Conservation (phyloP, 176 grass and related monocot species). For the Carex myosuroides region DNA sequence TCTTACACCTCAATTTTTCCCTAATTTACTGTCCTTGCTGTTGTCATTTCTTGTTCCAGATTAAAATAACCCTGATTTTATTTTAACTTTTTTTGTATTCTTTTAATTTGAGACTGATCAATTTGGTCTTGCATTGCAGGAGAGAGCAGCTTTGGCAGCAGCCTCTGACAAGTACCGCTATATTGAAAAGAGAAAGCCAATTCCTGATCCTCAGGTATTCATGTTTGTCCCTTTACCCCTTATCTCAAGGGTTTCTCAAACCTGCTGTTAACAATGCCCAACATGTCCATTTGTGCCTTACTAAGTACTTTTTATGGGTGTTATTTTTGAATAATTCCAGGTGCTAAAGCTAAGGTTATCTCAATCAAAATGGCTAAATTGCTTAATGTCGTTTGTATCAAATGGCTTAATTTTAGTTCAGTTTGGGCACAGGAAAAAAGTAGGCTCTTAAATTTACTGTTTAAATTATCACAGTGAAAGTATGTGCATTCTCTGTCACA, state of each 20-base stretch:
- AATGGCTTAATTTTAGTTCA: background rate
- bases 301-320: background rate
- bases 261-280: background rate
- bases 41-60: background rate
- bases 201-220: constrained; percentile 87
- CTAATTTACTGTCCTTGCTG: background rate
- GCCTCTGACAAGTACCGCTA: constrained; percentile 76
- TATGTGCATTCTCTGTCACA: background rate
- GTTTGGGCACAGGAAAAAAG: background rate
- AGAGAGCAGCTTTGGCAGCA: constrained; percentile 73
- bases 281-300: background rate
- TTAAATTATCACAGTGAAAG: background rate
- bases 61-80: background rate
- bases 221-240: constrained; percentile 1
- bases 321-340: background rate
- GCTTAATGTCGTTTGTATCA: background rate
- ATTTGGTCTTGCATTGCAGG: constrained; percentile 34
- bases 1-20: background rate
- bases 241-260: background rate
- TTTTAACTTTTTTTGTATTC: background rate
- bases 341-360: background rate
- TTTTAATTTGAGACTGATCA: background rate
- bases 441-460: background rate
- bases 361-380: background rate
- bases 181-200: constrained; percentile 88